phyloP scores from a whole-genome alignment of 2,329 filamentous ascomycete species.

The Trichoderma atroviride region DNA sequence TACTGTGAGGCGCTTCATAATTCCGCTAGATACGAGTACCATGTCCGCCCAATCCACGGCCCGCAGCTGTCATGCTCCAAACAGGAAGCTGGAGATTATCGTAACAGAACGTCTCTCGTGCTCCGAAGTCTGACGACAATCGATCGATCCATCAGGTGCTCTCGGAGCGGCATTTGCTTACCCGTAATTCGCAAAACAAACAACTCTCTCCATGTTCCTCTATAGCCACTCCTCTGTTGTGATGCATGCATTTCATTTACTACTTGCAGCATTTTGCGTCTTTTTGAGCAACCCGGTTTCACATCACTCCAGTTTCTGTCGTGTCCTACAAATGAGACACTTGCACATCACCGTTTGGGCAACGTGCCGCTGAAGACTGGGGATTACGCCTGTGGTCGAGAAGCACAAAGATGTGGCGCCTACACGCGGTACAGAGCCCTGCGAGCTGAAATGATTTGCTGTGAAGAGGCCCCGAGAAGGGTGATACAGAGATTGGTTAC shows the following conservation, averaged over 20 bases:
- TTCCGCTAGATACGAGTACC: background rate
- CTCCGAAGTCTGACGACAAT: background rate
- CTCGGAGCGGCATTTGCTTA: background rate
- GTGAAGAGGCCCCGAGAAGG: background rate
- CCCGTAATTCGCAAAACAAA: background rate
- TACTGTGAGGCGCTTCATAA: background rate
- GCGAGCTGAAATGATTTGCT: conserved; percentile 10
- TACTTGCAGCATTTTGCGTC: background rate
- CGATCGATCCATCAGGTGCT: conserved; percentile 5
- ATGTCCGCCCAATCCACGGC: background rate
- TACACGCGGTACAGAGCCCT: background rate
- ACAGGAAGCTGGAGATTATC: background rate
- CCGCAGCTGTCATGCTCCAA: background rate
- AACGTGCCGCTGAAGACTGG: conserved; percentile 1
- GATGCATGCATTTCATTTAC: background rate
- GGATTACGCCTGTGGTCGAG: background rate
- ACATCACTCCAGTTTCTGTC: background rate
- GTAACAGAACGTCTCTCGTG: background rate
- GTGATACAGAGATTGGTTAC: background rate
- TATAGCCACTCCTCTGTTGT: background rate
- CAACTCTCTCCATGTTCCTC: background rate
- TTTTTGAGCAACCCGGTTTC: background rate
- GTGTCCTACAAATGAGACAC: background rate
- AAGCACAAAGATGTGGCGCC: background rate
- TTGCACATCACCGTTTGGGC: background rate